A percentile compares a stretch with the other conserved stretches of the same genome.
These are phyloP conservation scores for Taphrina flavorubra DNA, from an alignment of 1,139 yeast genomes.

Conservation along the genomic window DNA sequence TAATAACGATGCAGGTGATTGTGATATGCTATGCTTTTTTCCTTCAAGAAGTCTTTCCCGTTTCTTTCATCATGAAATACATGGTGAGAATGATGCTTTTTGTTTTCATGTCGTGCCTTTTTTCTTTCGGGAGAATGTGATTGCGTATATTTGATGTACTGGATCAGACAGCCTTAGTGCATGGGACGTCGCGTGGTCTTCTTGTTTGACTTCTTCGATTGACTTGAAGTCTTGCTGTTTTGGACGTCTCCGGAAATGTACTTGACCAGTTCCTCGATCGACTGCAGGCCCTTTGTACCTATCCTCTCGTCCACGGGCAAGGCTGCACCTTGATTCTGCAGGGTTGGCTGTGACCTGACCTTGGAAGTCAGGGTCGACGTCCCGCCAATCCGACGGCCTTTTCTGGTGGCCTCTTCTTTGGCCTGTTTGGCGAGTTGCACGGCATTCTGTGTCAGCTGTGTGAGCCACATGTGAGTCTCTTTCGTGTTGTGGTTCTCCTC, in stretches of 20 bases:
- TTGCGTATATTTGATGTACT: too few relatives aligned
- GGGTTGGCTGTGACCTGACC: constrained; percentile 20
- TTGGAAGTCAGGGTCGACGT: constrained; percentile 10
- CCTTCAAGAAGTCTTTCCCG: too few relatives aligned
- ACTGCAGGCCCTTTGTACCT: constrained; percentile 37
- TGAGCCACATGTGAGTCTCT: constrained; percentile 69
- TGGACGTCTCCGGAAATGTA: constrained; percentile 50
- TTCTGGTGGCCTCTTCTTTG: constrained; percentile 22
- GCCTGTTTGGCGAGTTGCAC: constrained; percentile 49
- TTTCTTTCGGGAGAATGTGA: too few relatives aligned
- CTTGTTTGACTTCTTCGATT: constrained; percentile 4
- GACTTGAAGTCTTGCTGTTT: neutral
- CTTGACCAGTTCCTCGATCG: constrained; percentile 51
- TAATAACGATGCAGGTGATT: too few relatives aligned
- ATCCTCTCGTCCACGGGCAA: constrained; percentile 20
- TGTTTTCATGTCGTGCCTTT: too few relatives aligned
- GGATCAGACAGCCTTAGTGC: constrained; percentile 1
- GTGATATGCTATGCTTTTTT: too few relatives aligned
- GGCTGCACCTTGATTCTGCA: constrained; percentile 10
- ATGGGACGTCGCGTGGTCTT: constrained; percentile 19
- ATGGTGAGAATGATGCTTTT: too few relatives aligned
- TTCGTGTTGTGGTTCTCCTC: constrained; percentile 66
- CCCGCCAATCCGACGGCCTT: constrained; percentile 29
- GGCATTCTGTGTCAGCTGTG: constrained; percentile 56
- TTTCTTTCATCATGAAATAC: too few relatives aligned